Evolutionary conservation across 768 basidiomycete species (phyloP), one percentile per base, ranked within the genome.

Genomic region (Russula abietina): DNA sequence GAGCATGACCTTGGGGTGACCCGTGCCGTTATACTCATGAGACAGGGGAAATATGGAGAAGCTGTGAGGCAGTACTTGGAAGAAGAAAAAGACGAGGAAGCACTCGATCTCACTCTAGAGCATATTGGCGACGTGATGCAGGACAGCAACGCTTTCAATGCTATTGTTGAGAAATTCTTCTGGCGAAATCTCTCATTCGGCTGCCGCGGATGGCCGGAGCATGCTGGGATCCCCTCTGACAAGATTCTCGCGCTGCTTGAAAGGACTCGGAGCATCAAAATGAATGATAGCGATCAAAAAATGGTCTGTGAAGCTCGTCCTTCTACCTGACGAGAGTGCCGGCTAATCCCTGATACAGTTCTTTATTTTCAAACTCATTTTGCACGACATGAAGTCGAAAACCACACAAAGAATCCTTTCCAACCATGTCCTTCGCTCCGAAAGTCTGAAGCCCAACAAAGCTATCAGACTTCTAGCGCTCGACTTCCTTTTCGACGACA

Each of bases 41-140:
- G 72, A 4, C 73, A 78, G 12, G 78, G 76, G 16, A 74, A 75
- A 63, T 76, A 71, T 50, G 57, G 65, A 1, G 81, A 86, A 38
- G 85, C 85, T 0, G 84, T 83, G 1, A 75, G 80, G 22, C 67
- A 84, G 19, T 78, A 83, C 66, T 62, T 83, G 6, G 70, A 72
- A 0, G 80, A 83, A 65, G 82, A 81, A 16, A 76, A 79, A 1
- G 70, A 70, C 0, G 38, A 76, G 1, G 77, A 81, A 14, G 86
- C 84, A 0, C 79, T 85, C 11, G 71, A 69, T 14, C 69, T 81
- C 2, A 71, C 84, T 48, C 65, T 83, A 4, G 69, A 72, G 45
- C 77, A 80, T 36, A 65, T 28, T 16, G 52, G 46, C 3, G 30
- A 70, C 0, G 58, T 59, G 9, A 36, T 39, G 9, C 48, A 7